These are phyloP conservation scores for Stachybotrys chartarum DNA, from an alignment of 2,329 filamentous ascomycete species.

Conservation along the genomic window DNA sequence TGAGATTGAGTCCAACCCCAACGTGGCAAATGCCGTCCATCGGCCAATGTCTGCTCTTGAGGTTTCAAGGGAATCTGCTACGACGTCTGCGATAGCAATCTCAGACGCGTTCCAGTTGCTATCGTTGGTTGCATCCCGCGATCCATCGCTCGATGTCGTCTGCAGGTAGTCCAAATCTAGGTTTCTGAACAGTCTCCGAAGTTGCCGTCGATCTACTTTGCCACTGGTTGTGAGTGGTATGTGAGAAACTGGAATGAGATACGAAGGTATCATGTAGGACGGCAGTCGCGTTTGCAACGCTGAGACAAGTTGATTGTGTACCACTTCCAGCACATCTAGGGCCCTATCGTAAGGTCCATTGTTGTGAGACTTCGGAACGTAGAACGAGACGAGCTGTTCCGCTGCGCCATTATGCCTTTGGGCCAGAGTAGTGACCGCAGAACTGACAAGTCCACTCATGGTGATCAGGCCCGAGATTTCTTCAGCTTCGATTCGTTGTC, in stretches of 20 bases:
- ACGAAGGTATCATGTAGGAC: slow-evolving; percentile 71
- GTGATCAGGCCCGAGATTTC: slow-evolving; percentile 64
- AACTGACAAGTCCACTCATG: slow-evolving; percentile 39
- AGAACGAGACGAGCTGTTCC: slow-evolving; percentile 62
- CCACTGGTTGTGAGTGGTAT: slow-evolving; percentile 69
- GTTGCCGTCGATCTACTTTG: slow-evolving; percentile 58
- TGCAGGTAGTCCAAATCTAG: slow-evolving; percentile 41
- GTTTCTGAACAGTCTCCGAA: slow-evolving; percentile 40
- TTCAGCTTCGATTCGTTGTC: slow-evolving; percentile 70
- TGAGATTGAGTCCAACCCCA: slow-evolving; percentile 79
- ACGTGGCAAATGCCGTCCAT: slow-evolving; percentile 66
- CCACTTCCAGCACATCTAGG: slow-evolving; percentile 26
- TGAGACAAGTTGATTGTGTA: slow-evolving; percentile 43
- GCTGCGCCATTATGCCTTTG: slow-evolving; percentile 26
- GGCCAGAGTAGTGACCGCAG: slow-evolving; percentile 59
- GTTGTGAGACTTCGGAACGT: slow-evolving; percentile 37
- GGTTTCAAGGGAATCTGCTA: slow-evolving; percentile 44
- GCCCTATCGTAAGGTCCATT: slow-evolving; percentile 20
- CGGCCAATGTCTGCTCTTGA: slow-evolving; percentile 41
- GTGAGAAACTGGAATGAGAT: slow-evolving; percentile 59
- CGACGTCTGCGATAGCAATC: slow-evolving; percentile 40
- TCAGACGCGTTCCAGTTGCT: slow-evolving; percentile 50
- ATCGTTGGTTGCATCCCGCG: slow-evolving; percentile 19
- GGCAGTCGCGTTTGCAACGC: slow-evolving; percentile 52
- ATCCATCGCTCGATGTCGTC: slow-evolving; percentile 11